Evolutionary conservation across 768 basidiomycete genomes (phyloP), one percentile per base, ranked within the genome.

Genomic region (Hydnum rufescens): DNA sequence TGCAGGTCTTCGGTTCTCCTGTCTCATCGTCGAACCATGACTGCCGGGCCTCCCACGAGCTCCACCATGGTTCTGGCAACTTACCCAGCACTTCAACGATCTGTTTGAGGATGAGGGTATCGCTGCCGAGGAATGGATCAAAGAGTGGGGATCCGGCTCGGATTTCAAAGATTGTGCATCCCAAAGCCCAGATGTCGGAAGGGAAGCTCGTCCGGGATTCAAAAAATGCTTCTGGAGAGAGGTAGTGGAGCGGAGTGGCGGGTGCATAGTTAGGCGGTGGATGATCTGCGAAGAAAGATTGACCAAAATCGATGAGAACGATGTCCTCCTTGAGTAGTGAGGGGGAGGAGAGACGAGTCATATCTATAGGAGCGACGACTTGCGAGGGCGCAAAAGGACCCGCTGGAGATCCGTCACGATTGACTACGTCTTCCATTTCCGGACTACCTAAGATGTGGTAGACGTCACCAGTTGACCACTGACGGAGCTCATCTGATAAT

Each of bases 31-130:
- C 62, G 53, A 70, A 70, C 68, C 66, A 70, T 22, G 53, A 44
- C 4, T 23, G 13, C 22, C 62, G 63, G 4, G 60, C 48, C 51
- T 63, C 59, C 43, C 63, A 71, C 4, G 61, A 44, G 32, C 42
- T 55, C 69, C 69, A 70, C 70, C 67, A 69, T 3, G 68, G 68
- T 8, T 68, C 66, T 5, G 70, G 70, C 13, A 70, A 60, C 55
- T 58, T 53, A n/a, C 70, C 70, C 2, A 71, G 63, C 22, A 59
- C 67, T 57, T 61, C 59, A 22, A 70, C 64, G 4, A 52, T 66
- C 59, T 69, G 58, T 52, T 53, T 65, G 54, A 68, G 62, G 26
- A 70, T 59, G 13, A 59, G 57, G 2, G 31, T 51, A 36, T 64
- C 60, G 52, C 60, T 57, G 8, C 63, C 60, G 2, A 69, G 53